Base-by-base conservation (phyloP, 1,284 basidiomycete species). In the Omphalotus olearius region DNA sequence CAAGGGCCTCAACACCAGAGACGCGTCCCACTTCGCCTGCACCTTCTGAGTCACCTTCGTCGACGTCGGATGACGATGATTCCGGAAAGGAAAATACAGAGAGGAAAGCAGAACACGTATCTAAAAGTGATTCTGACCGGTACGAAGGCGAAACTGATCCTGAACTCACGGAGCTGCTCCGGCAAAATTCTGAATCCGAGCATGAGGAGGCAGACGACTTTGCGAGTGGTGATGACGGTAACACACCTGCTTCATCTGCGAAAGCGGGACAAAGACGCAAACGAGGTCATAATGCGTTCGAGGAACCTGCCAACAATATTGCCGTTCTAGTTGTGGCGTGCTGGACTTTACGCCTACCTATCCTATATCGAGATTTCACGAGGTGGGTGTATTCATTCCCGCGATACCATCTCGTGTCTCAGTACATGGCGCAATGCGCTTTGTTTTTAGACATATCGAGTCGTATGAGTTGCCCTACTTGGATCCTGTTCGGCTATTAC, bases 391-490 rank as follows among this genome's bases (percentile, higher is more conserved):
- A 52, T 40, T 52, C 28, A 48, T 45, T 43, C 51, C 7, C 18
- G 13, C 18, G 9, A 46, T 26, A 17, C 55, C 36, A 14, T 36
- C 14, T 35, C 11, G 26, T 7, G 48, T 39, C 39, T 42, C 54
- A 35, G 55, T 48, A 40, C 23, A 23, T 23, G 5, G 2, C 23
- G 23, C 23, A 23, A 23, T 55, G 43, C 42, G n/a, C 16, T 51
- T 50, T 38, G 45, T 39, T 46, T 60, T 50, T 54, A 92, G 89
- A 47, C 68, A 85, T 50, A 82, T 94, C 42, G 85, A 92, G 59
- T 70, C 71, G 18, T 85, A 88, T 62, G 72, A 82, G 28, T 72
- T 98, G 36, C 93, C 93, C 0, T 97, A 93, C 69, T 74, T 98
- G 43, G 87, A 94, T 60, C 79, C 83, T 33, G 67, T 83, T 25